Base-by-base conservation (phyloP, 495 filamentous ascomycete species). In the Penicillium fimorum region DNA sequence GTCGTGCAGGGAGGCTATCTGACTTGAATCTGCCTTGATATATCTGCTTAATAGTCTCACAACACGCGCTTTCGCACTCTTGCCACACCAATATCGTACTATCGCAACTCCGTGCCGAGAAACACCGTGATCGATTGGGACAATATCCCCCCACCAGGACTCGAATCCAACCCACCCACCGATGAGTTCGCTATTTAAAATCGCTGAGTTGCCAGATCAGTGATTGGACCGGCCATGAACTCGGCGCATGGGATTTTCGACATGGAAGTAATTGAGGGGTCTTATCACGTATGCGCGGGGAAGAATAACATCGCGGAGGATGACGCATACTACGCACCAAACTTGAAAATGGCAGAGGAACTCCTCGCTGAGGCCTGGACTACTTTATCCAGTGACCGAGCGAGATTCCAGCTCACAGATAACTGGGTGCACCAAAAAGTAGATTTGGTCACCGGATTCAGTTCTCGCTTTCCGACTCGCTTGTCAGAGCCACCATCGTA, bases 1-100 rank as follows among this genome's bases (percentile, higher is more conserved):
- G 61, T 57, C 64, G 64, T 66, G 58, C 53, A 58, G 61, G 60
- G 58, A 44, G 55, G 54, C 53, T 55, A 18, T 15, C 10, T 47
- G 45, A 47, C 12, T 33, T 32, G 8, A 32, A 15, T 15, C 32
- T 32, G n/a, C 32, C 9, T 47, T 47, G 27, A 32, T 13, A 4
- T 22, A 13, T 47, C 3, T 47, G n/a, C 11, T 17, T 47, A 18
- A 10, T 22, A 47, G 29, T 47, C 27, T 32, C 29, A 12, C n/a
- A 38, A 1, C 5, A 25, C 41, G 9, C 24, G 2, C 4, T 37
- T 22, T 32, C 43, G 22, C 33, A 20, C 22, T 13, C 25, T 9
- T 45, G 20, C n/a, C 7, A 18, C 41, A 32, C 29, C 11, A 15
- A 50, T n/a, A 50, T n/a, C 12, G 1, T 18, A 25, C 17, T 29